Evolutionary conservation across 2,329 filamentous ascomycete species (phyloP).

Genomic region (Epichloe hybrida): DNA sequence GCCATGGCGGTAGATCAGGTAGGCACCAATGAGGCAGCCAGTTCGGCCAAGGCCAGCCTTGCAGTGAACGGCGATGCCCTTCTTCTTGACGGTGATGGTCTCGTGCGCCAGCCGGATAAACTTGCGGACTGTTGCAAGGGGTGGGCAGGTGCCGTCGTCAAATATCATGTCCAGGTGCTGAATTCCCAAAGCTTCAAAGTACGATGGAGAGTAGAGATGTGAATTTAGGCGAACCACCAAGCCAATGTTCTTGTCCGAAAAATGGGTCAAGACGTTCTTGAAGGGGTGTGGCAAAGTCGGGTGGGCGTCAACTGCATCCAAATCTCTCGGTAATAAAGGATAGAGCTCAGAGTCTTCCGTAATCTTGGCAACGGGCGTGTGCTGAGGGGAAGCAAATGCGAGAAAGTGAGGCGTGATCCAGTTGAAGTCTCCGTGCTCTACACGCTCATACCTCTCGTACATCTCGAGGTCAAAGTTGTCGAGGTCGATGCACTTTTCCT

Average conservation of each 20-base stretch:
- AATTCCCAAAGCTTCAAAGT: slow-evolving; percentile 90
- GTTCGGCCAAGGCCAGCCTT: slow-evolving; percentile 94
- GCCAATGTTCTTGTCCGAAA: slow-evolving; percentile 75
- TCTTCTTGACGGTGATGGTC: slow-evolving; percentile 81
- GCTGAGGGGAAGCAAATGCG: slow-evolving; percentile 90
- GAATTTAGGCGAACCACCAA: slow-evolving; percentile 93
- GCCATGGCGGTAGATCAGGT: slow-evolving; percentile 91
- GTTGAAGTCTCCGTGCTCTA: slow-evolving; percentile 99
- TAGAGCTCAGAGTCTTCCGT: slow-evolving; percentile 60
- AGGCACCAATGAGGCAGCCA: slow-evolving; percentile 91
- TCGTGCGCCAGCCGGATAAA: slow-evolving; percentile 93
- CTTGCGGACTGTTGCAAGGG: slow-evolving; percentile 75
- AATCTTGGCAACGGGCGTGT: slow-evolving; percentile 60
- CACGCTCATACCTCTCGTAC: slow-evolving; percentile 90
- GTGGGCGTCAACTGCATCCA: slow-evolving; percentile 57
- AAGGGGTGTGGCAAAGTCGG: slow-evolving; percentile 70
- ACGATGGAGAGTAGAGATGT: slow-evolving; percentile 89
- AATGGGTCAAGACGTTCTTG: slow-evolving; percentile 91
- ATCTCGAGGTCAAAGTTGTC: slow-evolving; percentile 94
- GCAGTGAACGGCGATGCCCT: slow-evolving; percentile 94
- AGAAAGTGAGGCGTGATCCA: slow-evolving; percentile 94
- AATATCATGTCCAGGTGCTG: slow-evolving; percentile 99
- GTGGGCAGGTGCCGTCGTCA: slow-evolving; percentile 91
- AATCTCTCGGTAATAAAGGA: slow-evolving; percentile 57
- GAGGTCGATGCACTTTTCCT: slow-evolving; percentile 79